Evolutionary conservation across 495 filamentous ascomycete genomes (phyloP).

Genomic region (Penicillium psychrofluorescens): DNA sequence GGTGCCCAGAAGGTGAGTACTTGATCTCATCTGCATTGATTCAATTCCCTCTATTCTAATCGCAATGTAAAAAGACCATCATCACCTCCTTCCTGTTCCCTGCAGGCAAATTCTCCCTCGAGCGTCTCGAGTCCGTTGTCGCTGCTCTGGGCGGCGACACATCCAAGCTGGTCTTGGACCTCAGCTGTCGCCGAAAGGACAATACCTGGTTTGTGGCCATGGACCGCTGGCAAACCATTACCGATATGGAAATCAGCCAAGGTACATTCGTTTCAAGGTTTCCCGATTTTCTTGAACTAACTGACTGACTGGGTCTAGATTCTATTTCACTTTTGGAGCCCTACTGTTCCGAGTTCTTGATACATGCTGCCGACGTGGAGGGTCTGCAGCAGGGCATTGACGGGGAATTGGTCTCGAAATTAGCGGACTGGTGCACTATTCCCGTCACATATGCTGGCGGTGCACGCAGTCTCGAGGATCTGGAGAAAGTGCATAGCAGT

Average conservation of each 20-base stretch:
- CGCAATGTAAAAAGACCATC: conserved; percentile 60
- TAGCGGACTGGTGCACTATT: conserved; percentile 80
- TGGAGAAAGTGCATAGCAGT: conserved; percentile 68
- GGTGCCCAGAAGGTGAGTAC: conserved; percentile 80
- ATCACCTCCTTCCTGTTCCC: conserved; percentile 86
- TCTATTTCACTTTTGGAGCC: conserved; percentile 74
- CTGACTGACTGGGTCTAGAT: conserved; percentile 39
- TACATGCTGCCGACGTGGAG: conserved; percentile 98
- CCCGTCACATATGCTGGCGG: conserved; percentile 96
- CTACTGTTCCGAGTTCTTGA: conserved; percentile 91
- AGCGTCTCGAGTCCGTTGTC: conserved; percentile 64
- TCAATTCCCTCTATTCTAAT: neutral
- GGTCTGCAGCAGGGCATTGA: conserved; percentile 88
- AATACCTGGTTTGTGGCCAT: conserved; percentile 88
- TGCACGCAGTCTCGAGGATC: conserved; percentile 69
- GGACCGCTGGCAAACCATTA: conserved; percentile 97
- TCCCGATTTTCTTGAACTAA: neutral
- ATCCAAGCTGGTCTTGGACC: conserved; percentile 83
- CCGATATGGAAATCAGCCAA: conserved; percentile 85
- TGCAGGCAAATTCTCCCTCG: conserved; percentile 65
- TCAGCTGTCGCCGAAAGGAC: conserved; percentile 74
- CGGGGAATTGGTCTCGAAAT: conserved; percentile 64
- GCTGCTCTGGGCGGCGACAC: conserved; percentile 62
- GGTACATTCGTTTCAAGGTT: conserved; percentile 39
- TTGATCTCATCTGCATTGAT: neutral